phyloP scores from a whole-genome alignment of 2,329 filamentous ascomycete genomes.

The Fonsecaea monophora region DNA sequence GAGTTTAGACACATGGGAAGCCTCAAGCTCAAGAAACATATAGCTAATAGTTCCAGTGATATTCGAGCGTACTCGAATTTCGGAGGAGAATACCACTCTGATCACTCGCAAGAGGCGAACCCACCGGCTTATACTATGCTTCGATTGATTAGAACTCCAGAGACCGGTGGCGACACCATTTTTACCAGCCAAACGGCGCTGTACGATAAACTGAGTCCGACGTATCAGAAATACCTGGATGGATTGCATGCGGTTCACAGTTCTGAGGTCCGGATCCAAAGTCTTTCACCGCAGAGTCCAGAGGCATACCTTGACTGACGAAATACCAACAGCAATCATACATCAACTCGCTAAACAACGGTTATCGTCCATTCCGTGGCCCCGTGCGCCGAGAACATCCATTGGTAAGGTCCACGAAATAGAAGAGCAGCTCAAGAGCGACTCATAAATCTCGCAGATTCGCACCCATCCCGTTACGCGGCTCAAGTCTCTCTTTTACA shows the following conservation, averaged over 20 bases:
- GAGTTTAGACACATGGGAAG: slow-evolving; percentile 7
- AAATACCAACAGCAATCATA: slow-evolving; percentile 8
- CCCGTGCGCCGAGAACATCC: slow-evolving; percentile 37
- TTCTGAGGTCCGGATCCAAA: slow-evolving; percentile 32
- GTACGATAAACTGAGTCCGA: slow-evolving; percentile 41
- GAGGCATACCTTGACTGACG: no score
- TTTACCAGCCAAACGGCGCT: slow-evolving; percentile 41
- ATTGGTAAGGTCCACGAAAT: slow-evolving; percentile 14
- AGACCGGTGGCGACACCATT: slow-evolving; percentile 39
- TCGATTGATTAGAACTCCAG: slow-evolving; percentile 36
- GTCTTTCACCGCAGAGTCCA: no score
- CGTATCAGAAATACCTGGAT: slow-evolving; percentile 39
- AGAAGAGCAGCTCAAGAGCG: neutral
- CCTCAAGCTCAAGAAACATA: neutral
- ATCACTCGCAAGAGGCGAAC: slow-evolving; percentile 41
- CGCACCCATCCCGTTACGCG: slow-evolving; percentile 41
- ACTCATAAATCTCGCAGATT: slow-evolving; percentile 24
- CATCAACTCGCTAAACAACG: slow-evolving; percentile 36
- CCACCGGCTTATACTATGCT: slow-evolving; percentile 40
- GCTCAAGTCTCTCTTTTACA: slow-evolving; percentile 40
- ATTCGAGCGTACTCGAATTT: slow-evolving; percentile 35
- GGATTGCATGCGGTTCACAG: slow-evolving; percentile 38
- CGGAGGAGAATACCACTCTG: slow-evolving; percentile 38
- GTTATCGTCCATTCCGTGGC: slow-evolving; percentile 35
- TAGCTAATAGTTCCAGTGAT: slow-evolving; percentile 28